Evolutionary conservation across 2,329 filamentous ascomycete genomes (phyloP).

Genomic region (Didymella segeticola): DNA sequence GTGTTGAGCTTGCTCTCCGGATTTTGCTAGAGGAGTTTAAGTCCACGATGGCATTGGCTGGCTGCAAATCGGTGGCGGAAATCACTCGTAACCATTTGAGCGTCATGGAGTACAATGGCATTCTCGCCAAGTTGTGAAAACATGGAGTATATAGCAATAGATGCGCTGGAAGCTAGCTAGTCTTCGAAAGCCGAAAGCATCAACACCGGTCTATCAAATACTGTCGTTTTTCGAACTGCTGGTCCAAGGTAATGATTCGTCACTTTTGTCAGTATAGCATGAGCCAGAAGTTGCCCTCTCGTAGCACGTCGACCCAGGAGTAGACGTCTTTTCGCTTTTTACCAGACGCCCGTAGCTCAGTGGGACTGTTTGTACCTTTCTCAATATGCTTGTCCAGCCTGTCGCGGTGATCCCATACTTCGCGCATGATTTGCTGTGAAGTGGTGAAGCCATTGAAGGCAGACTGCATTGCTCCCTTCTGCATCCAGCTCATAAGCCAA

Average conservation of each 20-base stretch:
- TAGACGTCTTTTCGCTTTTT: slow-evolving; percentile 6
- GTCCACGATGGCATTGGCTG: slow-evolving; percentile 38
- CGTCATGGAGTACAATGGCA: slow-evolving; percentile 15
- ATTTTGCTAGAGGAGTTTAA: slow-evolving; percentile 46
- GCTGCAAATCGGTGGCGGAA: slow-evolving; percentile 19
- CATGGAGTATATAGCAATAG: neutral
- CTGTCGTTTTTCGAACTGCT: neutral
- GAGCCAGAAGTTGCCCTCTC: slow-evolving; percentile 19
- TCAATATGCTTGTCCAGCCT: neutral
- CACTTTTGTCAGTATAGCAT: slow-evolving; percentile 12
- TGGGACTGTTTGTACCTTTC: neutral
- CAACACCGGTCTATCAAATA: neutral
- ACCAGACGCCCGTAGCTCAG: neutral
- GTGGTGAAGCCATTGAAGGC: slow-evolving; percentile 14
- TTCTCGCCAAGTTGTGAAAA: slow-evolving; percentile 16
- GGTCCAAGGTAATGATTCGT: no score
- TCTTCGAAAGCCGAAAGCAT: no score
- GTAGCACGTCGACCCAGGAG: slow-evolving; percentile 18
- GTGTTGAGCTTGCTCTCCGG: slow-evolving; percentile 53
- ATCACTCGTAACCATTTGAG: slow-evolving; percentile 21
- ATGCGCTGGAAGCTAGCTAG: neutral
- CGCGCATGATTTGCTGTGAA: slow-evolving; percentile 18
- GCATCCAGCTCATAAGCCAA: slow-evolving; percentile 24
- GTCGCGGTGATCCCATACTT: slow-evolving; percentile 22
- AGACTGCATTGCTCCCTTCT: slow-evolving; percentile 20